These are phyloP conservation scores for Carpinus viminea DNA, from an alignment of 306 rosid species.

Conservation along the genomic window DNA sequence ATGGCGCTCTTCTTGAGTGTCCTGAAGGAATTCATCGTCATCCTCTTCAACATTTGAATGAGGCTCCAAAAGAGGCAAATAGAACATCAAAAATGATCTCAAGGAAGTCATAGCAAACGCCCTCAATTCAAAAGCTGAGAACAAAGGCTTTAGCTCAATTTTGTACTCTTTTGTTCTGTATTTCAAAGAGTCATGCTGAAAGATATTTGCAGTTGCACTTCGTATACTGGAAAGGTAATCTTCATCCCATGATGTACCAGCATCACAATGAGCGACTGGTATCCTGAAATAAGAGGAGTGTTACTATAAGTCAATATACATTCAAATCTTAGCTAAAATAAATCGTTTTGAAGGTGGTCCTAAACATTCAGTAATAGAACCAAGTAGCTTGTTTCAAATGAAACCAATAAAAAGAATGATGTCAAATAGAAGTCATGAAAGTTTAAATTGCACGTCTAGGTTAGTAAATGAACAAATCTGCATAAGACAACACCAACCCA, in stretches of 20 bases:
- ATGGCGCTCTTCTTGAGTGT: slow-evolving; percentile 37
- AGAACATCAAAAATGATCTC: slow-evolving; percentile 70
- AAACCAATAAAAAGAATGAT: background rate
- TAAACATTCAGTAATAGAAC: background rate
- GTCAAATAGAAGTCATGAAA: background rate
- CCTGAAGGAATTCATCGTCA: slow-evolving; percentile 57
- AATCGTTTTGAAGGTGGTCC: background rate
- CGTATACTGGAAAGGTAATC: slow-evolving; percentile 42
- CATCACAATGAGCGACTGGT: slow-evolving; percentile 70
- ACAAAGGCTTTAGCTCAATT: slow-evolving; percentile 66
- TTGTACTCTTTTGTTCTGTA: slow-evolving; percentile 60
- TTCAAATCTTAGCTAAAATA: slow-evolving; percentile 21
- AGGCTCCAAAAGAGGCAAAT: slow-evolving; percentile 85
- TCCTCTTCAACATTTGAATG: slow-evolving; percentile 66
- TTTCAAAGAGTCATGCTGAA: slow-evolving; percentile 49
- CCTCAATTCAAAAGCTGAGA: slow-evolving; percentile 68
- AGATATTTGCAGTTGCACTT: slow-evolving; percentile 48
- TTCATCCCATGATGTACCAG: slow-evolving; percentile 54
- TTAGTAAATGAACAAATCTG: background rate
- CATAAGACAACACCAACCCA: background rate
- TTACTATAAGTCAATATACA: slow-evolving; percentile 28
- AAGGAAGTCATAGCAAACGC: slow-evolving; percentile 57
- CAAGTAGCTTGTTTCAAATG: background rate
- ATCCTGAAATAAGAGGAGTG: slow-evolving; percentile 52
- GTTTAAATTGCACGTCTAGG: background rate